These are phyloP conservation scores for Phialophora tarda DNA, from an alignment of 2,329 filamentous ascomycete species.

Conservation along the genomic window DNA sequence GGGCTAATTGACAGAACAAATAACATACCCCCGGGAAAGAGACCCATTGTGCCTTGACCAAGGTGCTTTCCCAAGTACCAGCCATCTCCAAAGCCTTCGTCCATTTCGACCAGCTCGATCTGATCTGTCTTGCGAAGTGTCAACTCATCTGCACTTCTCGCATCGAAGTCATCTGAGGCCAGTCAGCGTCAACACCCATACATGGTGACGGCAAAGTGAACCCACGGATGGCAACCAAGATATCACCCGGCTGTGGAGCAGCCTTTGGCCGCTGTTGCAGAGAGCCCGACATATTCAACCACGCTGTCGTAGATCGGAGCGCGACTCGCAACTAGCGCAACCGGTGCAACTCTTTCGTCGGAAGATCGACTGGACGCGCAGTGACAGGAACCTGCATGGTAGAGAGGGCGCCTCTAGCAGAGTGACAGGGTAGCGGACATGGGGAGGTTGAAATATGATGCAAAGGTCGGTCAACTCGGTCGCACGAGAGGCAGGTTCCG, in stretches of 20 bases:
- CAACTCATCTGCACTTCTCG: conserved; percentile 90
- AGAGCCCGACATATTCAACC: conserved; percentile 43
- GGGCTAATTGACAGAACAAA: neutral
- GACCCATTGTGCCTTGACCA: conserved; percentile 49
- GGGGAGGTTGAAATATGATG: conserved; percentile 10
- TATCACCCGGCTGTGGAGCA: conserved; percentile 47
- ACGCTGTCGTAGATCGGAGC: neutral
- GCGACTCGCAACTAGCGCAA: conserved; percentile 6
- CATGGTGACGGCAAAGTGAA: conserved; percentile 28
- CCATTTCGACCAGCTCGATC: conserved; percentile 67
- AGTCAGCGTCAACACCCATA: neutral
- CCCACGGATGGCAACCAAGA: conserved; percentile 54
- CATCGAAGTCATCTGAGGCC: conserved; percentile 82
- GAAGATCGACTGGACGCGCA: conserved; percentile 20
- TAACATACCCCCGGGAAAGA: conserved; percentile 55
- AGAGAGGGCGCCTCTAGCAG: neutral
- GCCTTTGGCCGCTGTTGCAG: conserved; percentile 45
- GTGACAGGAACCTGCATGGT: conserved; percentile 28
- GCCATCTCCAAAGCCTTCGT: conserved; percentile 70
- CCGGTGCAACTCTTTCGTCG: conserved; percentile 15
- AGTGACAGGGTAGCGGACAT: conserved; percentile 17
- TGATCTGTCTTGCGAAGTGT: conserved; percentile 77
- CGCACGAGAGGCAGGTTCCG: conserved; percentile 14
- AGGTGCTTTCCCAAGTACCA: conserved; percentile 65
- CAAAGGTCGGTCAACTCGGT: conserved; percentile 22